Conservation (phyloP, 2,329 filamentous ascomycete species). For the Ophiocordyceps robertsii region DNA sequence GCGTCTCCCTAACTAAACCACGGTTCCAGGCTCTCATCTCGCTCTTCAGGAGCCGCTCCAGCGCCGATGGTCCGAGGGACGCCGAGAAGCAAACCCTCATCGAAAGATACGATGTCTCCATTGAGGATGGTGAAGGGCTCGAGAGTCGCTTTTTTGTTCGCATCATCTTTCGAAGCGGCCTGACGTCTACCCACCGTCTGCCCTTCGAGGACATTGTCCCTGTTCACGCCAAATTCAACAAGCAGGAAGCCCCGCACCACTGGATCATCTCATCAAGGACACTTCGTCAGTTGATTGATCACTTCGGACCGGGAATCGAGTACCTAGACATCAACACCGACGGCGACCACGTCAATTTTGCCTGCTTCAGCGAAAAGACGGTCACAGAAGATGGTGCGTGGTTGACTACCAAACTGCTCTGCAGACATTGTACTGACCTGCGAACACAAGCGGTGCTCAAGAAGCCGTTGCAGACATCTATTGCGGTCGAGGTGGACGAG, state of each 20-base stretch:
- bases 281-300: conserved; percentile 63
- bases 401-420: background rate
- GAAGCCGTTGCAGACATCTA: conserved; percentile 68
- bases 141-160: conserved; percentile 64
- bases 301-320: conserved; percentile 69
- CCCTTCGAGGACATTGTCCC: conserved; percentile 64
- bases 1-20: background rate
- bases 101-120: conserved; percentile 59
- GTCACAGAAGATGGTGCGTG: conserved; percentile 41
- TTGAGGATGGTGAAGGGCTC: conserved; percentile 57
- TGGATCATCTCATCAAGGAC: conserved; percentile 63
- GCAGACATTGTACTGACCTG: conserved; percentile 5
- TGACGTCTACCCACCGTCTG: conserved; percentile 65
- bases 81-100: conserved; percentile 56
- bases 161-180: conserved; percentile 60
- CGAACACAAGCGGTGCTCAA: conserved; percentile 55
- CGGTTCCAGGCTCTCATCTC: conserved; percentile 47
- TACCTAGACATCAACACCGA: conserved; percentile 68
- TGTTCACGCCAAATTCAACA: conserved; percentile 64
- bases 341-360: conserved; percentile 61
- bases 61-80: conserved; percentile 41
- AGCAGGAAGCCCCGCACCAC: conserved; percentile 48
- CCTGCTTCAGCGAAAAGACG: conserved; percentile 70
- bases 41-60: conserved; percentile 54
- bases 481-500: conserved; percentile 62